Evolutionary conservation across 2,329 filamentous ascomycete species (phyloP), one percentile per base, ranked within the genome.

Genomic region (Chrysoporthe austroafricana): DNA sequence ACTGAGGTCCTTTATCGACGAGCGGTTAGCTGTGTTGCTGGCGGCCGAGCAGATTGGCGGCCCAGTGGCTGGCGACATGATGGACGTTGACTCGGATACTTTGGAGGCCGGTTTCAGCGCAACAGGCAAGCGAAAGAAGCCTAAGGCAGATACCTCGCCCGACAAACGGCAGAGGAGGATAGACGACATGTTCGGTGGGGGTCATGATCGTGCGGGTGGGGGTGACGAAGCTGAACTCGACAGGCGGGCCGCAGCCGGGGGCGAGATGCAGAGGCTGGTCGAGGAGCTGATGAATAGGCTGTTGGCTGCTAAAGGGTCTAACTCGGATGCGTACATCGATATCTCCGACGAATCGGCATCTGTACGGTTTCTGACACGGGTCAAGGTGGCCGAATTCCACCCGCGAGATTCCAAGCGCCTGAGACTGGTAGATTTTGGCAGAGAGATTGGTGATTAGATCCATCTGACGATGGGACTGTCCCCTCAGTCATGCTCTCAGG

Each of bases 31-130:
- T 1, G 79, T 86, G 3, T 91, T 95, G 88, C 82, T 97, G 56
- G 93, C 92, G 7, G 91, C 92, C 0, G 93, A 96, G 79, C 91
- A 94, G 74, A 83, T 94, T 1, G 93, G 93, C 8, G 93, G 93
- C 0, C 93, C 93, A 0, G 90, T 94, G 13, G 92, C 94, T 0
- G 92, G 93, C 3, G 90, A 93, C 71, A 82, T 90, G 72, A 83
- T 91, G 74, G 88, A 91, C 76, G 74, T 91, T 32, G 79, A 89
- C 81, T 73, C 85, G 9, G 85, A 90, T 57, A 86, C 85, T 70
- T 78, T 90, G 6, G 84, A 82, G 5, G 85, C 83, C 9, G 88
- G 87, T 1, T 90, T 90, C 76, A 89, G 82, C 71, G 78, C 85
- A 0, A 85, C 88, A 68, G 88, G 87, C 14, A 87, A 85, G 70